Conservation (phyloP, 306 rosid species). For the Coriaria nepalensis region DNA sequence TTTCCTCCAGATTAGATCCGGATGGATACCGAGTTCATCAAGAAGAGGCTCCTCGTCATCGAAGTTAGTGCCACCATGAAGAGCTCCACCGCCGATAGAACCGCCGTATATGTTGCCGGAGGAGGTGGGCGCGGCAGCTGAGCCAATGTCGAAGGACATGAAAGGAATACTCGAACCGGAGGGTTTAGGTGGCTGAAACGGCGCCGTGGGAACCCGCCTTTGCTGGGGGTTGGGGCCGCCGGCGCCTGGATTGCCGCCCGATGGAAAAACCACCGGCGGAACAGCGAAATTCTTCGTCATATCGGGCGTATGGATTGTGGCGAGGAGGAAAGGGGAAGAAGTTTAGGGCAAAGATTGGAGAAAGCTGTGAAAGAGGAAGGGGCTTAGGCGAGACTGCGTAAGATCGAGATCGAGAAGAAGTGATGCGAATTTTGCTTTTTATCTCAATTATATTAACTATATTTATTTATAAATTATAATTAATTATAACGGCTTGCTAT, state of each 20-base stretch:
- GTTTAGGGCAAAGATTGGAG: too few species aligned
- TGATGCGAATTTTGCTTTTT: too few species aligned
- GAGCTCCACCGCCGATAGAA: slow-evolving; percentile 33
- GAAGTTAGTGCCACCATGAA: slow-evolving; percentile 30
- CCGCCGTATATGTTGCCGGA: slow-evolving; percentile 44
- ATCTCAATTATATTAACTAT: too few species aligned
- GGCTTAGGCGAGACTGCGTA: too few species aligned
- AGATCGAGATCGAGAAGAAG: too few species aligned
- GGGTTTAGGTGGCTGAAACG: slow-evolving; percentile 63
- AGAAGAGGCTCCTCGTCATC: slow-evolving; percentile 95
- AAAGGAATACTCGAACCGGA: slow-evolving; percentile 67
- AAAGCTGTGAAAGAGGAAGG: too few species aligned
- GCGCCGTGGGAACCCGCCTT: slow-evolving; percentile 66
- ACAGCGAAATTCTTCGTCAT: slow-evolving; percentile 58
- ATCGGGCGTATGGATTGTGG: too few species aligned
- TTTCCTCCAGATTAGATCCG: slow-evolving; percentile 87
- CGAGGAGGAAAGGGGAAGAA: too few species aligned
- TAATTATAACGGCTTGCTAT: too few species aligned
- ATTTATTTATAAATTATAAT: too few species aligned
- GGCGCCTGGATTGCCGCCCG: slow-evolving; percentile 47
- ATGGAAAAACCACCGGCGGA: slow-evolving; percentile 81
- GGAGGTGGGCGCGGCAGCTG: slow-evolving; percentile 62
- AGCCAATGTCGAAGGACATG: slow-evolving; percentile 86
- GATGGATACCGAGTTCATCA: slow-evolving; percentile 94
- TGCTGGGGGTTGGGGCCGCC: slow-evolving; percentile 39